Evolutionary conservation across 164 flowering plant genomes (phyloP).

Genomic region (Vitis rotundifolia): DNA sequence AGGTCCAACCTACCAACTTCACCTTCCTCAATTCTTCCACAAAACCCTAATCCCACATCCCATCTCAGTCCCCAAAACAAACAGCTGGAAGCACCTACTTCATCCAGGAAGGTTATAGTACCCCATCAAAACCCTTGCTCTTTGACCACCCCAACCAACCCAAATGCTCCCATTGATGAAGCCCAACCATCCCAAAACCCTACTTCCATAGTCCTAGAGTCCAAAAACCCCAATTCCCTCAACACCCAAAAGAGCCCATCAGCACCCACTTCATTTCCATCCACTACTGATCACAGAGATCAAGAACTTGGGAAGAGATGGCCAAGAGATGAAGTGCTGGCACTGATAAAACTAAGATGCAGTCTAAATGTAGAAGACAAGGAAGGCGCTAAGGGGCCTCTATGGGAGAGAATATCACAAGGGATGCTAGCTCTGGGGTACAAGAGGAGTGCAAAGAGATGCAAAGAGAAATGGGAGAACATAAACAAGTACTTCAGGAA

Average conservation of each 20-base stretch:
- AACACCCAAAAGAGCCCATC: conserved; percentile 16
- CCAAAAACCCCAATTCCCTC: conserved; percentile 25
- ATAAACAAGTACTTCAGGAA: conserved; percentile 88
- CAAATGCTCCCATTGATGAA: conserved; percentile 13
- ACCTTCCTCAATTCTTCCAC: conserved; percentile 18
- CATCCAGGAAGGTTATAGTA: not conserved
- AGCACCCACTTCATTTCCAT: conserved; percentile 13
- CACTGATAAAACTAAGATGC: conserved; percentile 70
- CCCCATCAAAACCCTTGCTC: conserved; percentile 23
- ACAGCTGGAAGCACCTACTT: conserved; percentile 13
- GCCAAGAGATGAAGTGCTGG: conserved; percentile 79
- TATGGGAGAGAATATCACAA: conserved; percentile 85
- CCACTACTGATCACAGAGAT: conserved; percentile 22
- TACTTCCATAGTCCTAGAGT: conserved; percentile 5
- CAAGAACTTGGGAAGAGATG: conserved; percentile 63
- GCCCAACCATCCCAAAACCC: conserved; percentile 22
- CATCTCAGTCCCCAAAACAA: conserved; percentile 2
- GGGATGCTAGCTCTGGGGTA: conserved; percentile 72
- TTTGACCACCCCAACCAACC: conserved; percentile 7
- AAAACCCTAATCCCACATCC: conserved; percentile 19
- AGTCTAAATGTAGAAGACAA: conserved; percentile 30
- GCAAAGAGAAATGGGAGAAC: conserved; percentile 92
- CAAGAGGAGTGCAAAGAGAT: conserved; percentile 81
- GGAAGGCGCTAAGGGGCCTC: conserved; percentile 41
- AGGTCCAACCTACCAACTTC: conserved; percentile 17